phyloP scores from a whole-genome alignment of 2,329 filamentous ascomycete species.

The Drechslerella coelobrocha region DNA sequence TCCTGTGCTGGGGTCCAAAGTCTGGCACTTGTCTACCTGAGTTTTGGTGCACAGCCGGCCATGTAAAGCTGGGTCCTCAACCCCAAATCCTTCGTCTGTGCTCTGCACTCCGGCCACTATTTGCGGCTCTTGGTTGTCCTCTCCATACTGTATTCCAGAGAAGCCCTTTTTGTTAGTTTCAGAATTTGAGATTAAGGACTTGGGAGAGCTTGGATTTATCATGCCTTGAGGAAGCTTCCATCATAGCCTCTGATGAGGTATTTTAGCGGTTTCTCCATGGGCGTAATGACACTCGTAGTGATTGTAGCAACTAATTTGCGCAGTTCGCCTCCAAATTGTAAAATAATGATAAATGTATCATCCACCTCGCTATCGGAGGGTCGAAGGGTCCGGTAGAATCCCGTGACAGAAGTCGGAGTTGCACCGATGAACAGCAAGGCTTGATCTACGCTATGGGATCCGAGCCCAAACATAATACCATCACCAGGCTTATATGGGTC shows the following conservation, averaged over 20 bases:
- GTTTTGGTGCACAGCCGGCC: conserved; percentile 39
- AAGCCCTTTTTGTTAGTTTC: background rate
- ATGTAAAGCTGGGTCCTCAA: conserved; percentile 35
- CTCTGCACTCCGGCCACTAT: conserved; percentile 37
- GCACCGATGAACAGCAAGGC: conserved; percentile 58
- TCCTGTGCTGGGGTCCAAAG: conserved; percentile 18
- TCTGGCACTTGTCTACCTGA: conserved; percentile 28
- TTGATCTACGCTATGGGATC: conserved; percentile 58
- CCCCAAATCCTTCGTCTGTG: conserved; percentile 41
- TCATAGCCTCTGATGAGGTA: conserved; percentile 57
- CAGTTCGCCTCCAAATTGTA: conserved; percentile 31
- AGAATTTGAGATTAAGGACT: background rate
- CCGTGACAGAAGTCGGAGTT: conserved; percentile 52
- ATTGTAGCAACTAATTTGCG: conserved; percentile 56
- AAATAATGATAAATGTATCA: conserved; percentile 53
- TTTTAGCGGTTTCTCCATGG: conserved; percentile 56
- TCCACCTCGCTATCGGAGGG: conserved; percentile 54
- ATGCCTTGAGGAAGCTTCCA: conserved; percentile 59
- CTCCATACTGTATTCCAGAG: conserved; percentile 27
- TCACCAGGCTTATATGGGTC: conserved; percentile 52
- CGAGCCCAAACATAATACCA: conserved; percentile 58
- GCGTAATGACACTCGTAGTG: conserved; percentile 56
- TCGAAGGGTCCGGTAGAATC: conserved; percentile 56
- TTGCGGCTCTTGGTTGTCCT: conserved; percentile 43
- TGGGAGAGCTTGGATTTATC: background rate